phyloP scores from a whole-genome alignment of 352 stramenopile genomes.

The Peronospora belbahrii region DNA sequence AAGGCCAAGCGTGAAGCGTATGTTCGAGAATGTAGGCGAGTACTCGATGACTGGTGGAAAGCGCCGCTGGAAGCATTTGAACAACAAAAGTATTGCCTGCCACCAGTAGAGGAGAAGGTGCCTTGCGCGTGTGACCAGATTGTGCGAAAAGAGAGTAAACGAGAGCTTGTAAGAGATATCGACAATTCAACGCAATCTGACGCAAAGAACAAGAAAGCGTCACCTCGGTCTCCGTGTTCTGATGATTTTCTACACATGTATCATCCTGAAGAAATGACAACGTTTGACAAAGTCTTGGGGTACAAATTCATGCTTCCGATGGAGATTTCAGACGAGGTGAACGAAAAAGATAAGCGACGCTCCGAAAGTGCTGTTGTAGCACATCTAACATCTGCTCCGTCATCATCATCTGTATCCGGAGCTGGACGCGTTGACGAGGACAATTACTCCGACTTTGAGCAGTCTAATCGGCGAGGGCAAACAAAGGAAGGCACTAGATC shows the following conservation, averaged over 20 bases:
- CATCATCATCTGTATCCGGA: slow-evolving; percentile 38
- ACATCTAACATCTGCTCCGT: slow-evolving; percentile 33
- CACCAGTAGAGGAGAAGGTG: slow-evolving; percentile 15
- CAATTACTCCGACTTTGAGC: slow-evolving; percentile 31
- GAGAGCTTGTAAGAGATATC: background rate
- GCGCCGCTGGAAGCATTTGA: slow-evolving; percentile 76
- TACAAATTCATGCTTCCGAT: slow-evolving; percentile 86
- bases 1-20: slow-evolving; percentile 64
- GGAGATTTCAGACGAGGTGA: slow-evolving; percentile 60
- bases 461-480: slow-evolving; percentile 17
- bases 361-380: slow-evolving; percentile 39
- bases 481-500: slow-evolving; percentile 28
- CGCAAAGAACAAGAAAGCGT: slow-evolving; percentile 13
- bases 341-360: slow-evolving; percentile 40
- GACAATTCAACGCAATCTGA: background rate
- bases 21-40: slow-evolving; percentile 62
- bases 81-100: slow-evolving; percentile 28
- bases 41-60: slow-evolving; percentile 85
- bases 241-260: slow-evolving; percentile 83
- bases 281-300: slow-evolving; percentile 77
- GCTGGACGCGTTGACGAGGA: slow-evolving; percentile 41
- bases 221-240: slow-evolving; percentile 30
- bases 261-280: slow-evolving; percentile 76
- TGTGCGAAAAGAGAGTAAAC: slow-evolving; percentile 13
- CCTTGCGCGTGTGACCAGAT: slow-evolving; percentile 20